These are phyloP conservation scores for Cystofilobasidium capitatum DNA, from an alignment of 768 basidiomycete species.

Conservation along the genomic window DNA sequence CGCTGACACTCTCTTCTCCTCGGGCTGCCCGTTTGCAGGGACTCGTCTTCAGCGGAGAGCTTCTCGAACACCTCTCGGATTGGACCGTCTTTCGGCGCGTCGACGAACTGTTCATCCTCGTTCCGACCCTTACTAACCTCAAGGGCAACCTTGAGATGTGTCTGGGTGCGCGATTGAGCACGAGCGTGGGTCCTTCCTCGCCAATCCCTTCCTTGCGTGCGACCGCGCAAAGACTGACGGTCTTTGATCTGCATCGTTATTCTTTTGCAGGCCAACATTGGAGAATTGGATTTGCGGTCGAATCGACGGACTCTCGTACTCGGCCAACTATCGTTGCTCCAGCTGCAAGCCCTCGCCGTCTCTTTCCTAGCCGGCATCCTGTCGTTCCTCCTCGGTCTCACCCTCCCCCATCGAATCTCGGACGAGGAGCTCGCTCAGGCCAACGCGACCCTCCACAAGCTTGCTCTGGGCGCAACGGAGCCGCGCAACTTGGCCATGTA, in stretches of 20 bases:
- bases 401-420: conserved; percentile 37
- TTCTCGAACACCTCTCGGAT: conserved; percentile 78
- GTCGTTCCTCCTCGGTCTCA: conserved; percentile 59
- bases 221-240: neutral
- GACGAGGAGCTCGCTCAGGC: conserved; percentile 27
- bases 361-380: conserved; percentile 75
- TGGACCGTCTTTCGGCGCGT: conserved; percentile 84
- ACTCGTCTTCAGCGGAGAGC: conserved; percentile 78
- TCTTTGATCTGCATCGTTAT: neutral
- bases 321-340: conserved; percentile 76
- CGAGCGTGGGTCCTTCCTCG: conserved; percentile 47
- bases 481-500: conserved; percentile 18
- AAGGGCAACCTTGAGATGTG: conserved; percentile 99
- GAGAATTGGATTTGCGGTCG: conserved; percentile 67
- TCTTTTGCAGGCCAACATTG: conserved; percentile 57
- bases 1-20: neutral
- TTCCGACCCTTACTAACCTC: conserved; percentile 60
- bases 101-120: conserved; percentile 92
- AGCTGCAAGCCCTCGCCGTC: conserved; percentile 85
- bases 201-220: neutral
- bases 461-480: neutral
- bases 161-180: conserved; percentile 86
- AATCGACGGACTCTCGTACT: conserved; percentile 57
- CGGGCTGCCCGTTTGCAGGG: conserved; percentile 40
- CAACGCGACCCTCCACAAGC: conserved; percentile 1